Conservation (phyloP, 148 eudicot species). For the Amaranthus cruentus region DNA sequence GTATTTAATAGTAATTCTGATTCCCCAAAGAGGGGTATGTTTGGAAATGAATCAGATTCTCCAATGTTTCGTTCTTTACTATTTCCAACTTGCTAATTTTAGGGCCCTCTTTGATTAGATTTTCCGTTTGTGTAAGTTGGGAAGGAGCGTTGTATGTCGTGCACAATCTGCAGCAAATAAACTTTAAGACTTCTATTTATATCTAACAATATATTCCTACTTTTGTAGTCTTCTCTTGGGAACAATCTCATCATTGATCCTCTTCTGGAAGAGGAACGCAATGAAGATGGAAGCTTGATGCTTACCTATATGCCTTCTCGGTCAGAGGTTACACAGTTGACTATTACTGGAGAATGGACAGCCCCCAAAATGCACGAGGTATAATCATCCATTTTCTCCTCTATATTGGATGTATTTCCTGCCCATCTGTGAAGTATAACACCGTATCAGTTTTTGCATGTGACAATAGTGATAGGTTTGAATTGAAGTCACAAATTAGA, state of each 20-base stretch:
- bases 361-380: slow-evolving; percentile 86
- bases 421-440: neutral
- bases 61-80: neutral
- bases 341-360: slow-evolving; percentile 88
- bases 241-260: slow-evolving; percentile 91
- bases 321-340: slow-evolving; percentile 80
- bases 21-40: too few species aligned
- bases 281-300: slow-evolving; percentile 86
- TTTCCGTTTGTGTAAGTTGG: neutral
- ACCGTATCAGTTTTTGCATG: neutral
- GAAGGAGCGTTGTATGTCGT: neutral
- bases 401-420: neutral
- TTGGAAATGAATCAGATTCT: too few species aligned
- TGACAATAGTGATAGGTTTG: neutral
- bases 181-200: neutral
- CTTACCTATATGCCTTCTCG: slow-evolving; percentile 81
- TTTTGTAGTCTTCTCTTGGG: slow-evolving; percentile 63
- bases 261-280: slow-evolving; percentile 70
- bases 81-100: neutral
- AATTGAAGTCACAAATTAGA: neutral
- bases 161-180: neutral
- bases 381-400: slow-evolving; percentile 8
- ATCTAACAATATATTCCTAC: slow-evolving; percentile 10
- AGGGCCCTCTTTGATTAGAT: neutral
- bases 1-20: too few species aligned